Evolutionary conservation across 2,329 filamentous ascomycete genomes (phyloP), one percentile per base, ranked within the genome.

Genomic region (Aureobasidium sp.): DNA sequence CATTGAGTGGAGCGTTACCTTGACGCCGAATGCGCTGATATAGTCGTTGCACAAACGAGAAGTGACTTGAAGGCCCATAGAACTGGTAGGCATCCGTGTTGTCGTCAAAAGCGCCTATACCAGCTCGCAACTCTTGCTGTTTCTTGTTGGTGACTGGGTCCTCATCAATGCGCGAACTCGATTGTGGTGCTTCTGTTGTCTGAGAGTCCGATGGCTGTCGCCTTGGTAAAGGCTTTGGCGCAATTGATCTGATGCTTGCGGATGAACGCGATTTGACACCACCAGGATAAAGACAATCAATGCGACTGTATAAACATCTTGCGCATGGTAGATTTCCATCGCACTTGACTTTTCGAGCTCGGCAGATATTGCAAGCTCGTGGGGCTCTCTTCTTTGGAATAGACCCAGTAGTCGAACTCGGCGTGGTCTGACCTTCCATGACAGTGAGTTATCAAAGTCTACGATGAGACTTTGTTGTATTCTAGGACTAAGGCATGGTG

Each of bases 281-380:
- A 44, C 50, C 41, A 5, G 44, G 47, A 50, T 53, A 58, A n/a
- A 44, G 44, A 27, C 53, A 49, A 5, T 58, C 60, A n/a, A 44
- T 16, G 5, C n/a, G 48, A 30, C 27, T 34, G 11, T 34, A 3
- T 5, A 36, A 5, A 30, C 60, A 62, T 44, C 48, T 62, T 7
- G 29, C 15, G 27, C 60, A 62, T 57, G 60, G 60, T 3, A 34
- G 4, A 7, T 29, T 42, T 0, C 60, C 52, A 36, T 62, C 60
- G 37, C 60, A 62, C 29, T 62, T 62, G 15, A 62, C 53, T 29
- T 62, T 62, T 5, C 60, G 52, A 30, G 60, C 36, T 32, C 60
- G 37, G 30, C 60, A 62, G n/a, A 50, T 29, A 13, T 62, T 58
- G 36, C 60, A 62, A 11, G 52, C 52, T 16, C 44, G 60, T 29